Evolutionary conservation across 73 alveolate species (phyloP).

Genomic region (Paraurostyla sp.): DNA sequence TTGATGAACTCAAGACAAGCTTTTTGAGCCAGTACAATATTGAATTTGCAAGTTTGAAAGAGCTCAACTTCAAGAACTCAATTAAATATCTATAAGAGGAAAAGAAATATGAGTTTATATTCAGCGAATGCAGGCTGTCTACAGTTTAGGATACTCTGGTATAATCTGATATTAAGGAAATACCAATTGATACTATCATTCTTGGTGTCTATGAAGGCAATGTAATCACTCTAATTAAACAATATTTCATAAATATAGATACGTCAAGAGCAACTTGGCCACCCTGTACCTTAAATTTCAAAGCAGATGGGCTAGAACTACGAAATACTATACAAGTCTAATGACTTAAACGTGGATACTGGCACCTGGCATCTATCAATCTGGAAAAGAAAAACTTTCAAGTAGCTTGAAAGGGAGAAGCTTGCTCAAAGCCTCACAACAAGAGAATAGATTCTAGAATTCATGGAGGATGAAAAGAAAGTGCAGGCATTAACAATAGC

Average conservation of each 20-base stretch:
- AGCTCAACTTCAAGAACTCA: background rate
- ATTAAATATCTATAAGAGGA: background rate
- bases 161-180: background rate
- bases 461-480: background rate
- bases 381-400: background rate
- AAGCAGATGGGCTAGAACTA: background rate
- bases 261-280: too few species aligned
- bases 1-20: background rate
- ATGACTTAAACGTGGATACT: background rate
- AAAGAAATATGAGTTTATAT: background rate
- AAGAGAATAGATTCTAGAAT: background rate
- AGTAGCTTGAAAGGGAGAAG: background rate
- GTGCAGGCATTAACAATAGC: background rate
- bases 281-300: too few species aligned
- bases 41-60: background rate
- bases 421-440: background rate
- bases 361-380: background rate
- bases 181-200: constrained; percentile 25
- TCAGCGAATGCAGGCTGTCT: constrained; percentile 10
- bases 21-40: background rate
- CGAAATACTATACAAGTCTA: background rate
- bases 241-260: too few species aligned
- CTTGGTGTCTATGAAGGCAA: background rate
- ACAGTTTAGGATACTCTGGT: background rate
- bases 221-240: background rate